phyloP scores from a whole-genome alignment of 345 rosid genomes.

The Raphanus sativus region DNA sequence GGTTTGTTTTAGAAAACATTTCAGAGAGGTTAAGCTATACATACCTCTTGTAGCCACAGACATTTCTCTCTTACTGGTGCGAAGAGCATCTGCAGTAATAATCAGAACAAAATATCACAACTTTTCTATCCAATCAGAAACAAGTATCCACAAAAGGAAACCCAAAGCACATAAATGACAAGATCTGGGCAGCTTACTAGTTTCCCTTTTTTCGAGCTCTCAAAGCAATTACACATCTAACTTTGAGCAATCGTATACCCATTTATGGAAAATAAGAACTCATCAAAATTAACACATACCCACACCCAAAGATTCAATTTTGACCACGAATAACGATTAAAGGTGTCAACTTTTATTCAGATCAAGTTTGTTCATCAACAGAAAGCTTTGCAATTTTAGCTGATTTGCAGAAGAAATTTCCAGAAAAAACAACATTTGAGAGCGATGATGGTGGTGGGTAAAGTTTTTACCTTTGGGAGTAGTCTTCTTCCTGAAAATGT shows the following conservation, averaged over 20 bases:
- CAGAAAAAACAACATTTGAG: neutral
- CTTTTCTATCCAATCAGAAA: neutral
- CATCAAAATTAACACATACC: neutral
- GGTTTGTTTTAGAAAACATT: neutral
- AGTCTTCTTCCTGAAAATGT: conserved; percentile 85
- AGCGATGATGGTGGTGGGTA: neutral
- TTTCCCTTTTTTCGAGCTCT: neutral
- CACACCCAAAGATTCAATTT: conserved; percentile 2
- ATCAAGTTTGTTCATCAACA: neutral
- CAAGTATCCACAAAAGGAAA: neutral
- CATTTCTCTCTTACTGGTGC: conserved; percentile 93
- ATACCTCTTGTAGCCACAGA: conserved; percentile 89
- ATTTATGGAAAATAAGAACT: neutral
- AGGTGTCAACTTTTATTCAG: neutral
- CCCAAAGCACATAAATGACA: neutral
- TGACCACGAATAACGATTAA: neutral
- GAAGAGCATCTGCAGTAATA: conserved; percentile 60
- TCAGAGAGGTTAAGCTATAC: neutral
- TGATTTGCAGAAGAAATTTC: neutral
- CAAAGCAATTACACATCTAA: conserved; percentile 15
- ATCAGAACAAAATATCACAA: neutral
- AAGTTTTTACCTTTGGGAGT: conserved; percentile 69
- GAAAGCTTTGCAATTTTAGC: neutral
- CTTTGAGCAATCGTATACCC: neutral
- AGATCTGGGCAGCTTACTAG: neutral